Conservation (phyloP, 208 protist genomes). For the Leishmania tarentolae region DNA sequence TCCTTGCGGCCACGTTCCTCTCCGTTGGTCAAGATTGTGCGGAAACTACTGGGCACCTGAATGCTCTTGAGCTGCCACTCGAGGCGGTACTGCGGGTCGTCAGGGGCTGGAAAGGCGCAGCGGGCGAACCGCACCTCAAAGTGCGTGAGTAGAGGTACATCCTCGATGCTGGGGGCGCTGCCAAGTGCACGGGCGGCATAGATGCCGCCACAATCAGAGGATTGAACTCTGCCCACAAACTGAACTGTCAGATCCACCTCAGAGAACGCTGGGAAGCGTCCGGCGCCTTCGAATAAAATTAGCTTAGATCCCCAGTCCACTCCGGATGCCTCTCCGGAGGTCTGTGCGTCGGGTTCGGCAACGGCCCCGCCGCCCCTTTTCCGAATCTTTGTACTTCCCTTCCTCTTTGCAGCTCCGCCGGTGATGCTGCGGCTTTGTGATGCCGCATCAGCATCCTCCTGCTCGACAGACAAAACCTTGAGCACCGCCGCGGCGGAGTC, state of each 20-base stretch:
- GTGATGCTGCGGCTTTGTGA: not conserved
- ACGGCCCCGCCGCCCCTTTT: conserved; percentile 4
- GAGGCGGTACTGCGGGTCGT: conserved; percentile 72
- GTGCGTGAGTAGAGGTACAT: conserved; percentile 64
- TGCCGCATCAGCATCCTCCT: conserved; percentile 25
- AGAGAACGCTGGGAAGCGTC: conserved; percentile 29
- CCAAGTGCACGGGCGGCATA: conserved; percentile 36
- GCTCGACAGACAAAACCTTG: conserved; percentile 53
- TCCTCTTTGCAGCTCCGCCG: not conserved
- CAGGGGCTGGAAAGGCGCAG: conserved; percentile 81
- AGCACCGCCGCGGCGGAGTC: conserved; percentile 10
- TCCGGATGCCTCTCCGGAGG: not conserved
- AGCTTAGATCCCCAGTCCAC: conserved; percentile 51
- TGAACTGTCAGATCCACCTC: conserved; percentile 54
- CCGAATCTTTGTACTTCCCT: not conserved
- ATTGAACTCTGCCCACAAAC: conserved; percentile 63
- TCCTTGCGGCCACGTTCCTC: conserved; percentile 26
- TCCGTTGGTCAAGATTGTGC: conserved; percentile 45
- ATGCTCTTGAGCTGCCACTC: conserved; percentile 58
- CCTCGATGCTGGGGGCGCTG: not conserved
- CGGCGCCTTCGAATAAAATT: conserved; percentile 50
- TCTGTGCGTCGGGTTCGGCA: not conserved
- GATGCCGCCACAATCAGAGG: conserved; percentile 54
- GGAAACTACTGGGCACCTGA: conserved; percentile 48
- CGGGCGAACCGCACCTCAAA: conserved; percentile 84